A percentile compares a stretch with the other conserved stretches of the same genome.
Evolutionary conservation across 257 asterid genomes (phyloP).

Genomic region (Fraxinus anomala): DNA sequence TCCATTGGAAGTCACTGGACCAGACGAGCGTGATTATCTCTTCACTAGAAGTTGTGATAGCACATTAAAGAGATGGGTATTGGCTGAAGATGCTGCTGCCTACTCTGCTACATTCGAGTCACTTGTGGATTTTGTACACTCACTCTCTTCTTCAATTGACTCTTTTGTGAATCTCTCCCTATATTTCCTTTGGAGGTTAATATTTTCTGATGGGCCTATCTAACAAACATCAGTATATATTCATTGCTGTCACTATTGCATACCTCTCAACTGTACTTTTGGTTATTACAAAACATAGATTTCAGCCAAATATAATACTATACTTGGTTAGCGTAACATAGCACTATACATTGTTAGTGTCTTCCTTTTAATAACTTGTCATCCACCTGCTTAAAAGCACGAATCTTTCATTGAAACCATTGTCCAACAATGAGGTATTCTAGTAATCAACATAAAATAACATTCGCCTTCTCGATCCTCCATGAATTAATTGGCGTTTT

Average conservation of each 20-base stretch:
- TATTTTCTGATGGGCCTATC: background rate
- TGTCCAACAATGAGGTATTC: background rate
- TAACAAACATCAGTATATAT: background rate
- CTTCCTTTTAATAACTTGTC: background rate
- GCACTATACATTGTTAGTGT: background rate
- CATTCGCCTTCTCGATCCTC: background rate
- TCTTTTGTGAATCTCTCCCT: background rate
- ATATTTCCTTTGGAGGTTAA: background rate
- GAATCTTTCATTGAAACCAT: background rate
- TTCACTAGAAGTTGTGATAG: conserved; percentile 95
- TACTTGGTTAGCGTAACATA: background rate
- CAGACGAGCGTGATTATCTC: conserved; percentile 62
- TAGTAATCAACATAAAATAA: background rate
- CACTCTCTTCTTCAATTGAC: conserved; percentile 22
- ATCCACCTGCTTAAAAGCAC: conserved; percentile 3
- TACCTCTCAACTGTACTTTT: background rate
- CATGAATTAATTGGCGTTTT: conserved; percentile 8
- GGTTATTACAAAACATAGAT: background rate
- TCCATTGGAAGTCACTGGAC: conserved; percentile 56
- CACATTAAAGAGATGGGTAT: conserved; percentile 86
- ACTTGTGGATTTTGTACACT: conserved; percentile 92
- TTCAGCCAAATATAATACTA: background rate
- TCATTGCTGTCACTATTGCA: background rate
- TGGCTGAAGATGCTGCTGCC: conserved; percentile 67
- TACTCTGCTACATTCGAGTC: conserved; percentile 93